Evolutionary conservation across 2,329 filamentous ascomycete species (phyloP), one percentile per base, ranked within the genome.

Genomic region (Aspergillus sp.): DNA sequence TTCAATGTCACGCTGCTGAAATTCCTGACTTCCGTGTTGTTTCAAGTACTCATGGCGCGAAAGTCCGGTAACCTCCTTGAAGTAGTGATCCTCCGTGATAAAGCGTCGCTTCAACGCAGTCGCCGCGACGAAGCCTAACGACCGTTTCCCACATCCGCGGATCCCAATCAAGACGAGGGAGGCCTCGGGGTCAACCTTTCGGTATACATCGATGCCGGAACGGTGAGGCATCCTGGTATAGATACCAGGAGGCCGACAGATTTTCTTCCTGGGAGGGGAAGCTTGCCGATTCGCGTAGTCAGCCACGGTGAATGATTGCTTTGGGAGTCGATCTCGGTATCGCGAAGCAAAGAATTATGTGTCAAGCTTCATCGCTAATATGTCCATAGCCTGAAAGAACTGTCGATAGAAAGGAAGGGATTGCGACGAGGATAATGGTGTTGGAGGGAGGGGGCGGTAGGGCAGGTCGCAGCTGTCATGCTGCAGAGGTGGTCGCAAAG

Each of bases 71-170:
- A 75, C 65, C 47, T 76, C 76, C 51, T 76, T 77, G 60, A 80
- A 80, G 62, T 76, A 80, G 62, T 80, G 76, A 59, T 80, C 78
- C 64, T 79, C 78, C 8, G 78, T 80, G 23, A 80, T 75, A 51
- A 80, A 79, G 31, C 77, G 75, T 55, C 78, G 71, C 49, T 78
- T 79, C 46, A 80, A 67, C 17, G 77, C 77, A 0, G 78, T 74
- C 17, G 78, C 78, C 8, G 78, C 78, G 54, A 80, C 75, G 34
- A 80, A 78, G 7, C 78, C 78, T 30, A 80, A 59, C 0, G 78
- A 80, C 45, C 78, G 73, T 64, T 80, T 80, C 17, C 78, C 78
- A 56, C 76, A 78, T n/a, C 77, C 78, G 3, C 78, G 75, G 58
- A 80, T 79, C 15, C 78, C 78, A 49, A 80, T 72, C 8, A 80